A percentile compares a stretch with the other conserved stretches of the same genome.
Evolutionary conservation across 192 early-diverging fungal species (phyloP).

Genomic region (Rhizophagus prolifer): DNA sequence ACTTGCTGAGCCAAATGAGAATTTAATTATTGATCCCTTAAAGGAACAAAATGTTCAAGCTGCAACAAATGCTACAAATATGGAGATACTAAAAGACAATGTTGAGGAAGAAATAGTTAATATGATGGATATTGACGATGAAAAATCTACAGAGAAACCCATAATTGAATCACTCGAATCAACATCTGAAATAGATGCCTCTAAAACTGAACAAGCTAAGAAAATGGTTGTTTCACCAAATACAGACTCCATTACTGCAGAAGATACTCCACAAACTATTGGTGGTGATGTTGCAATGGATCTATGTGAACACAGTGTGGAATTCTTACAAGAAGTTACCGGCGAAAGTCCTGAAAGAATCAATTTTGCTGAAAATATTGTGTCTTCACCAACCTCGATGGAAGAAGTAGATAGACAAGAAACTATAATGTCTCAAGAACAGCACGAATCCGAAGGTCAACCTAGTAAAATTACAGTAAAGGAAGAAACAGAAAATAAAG

Average conservation of each 20-base stretch:
- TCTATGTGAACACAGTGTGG: background rate
- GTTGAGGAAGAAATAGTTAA: background rate
- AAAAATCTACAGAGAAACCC: background rate
- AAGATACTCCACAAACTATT: conserved; percentile 11
- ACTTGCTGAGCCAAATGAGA: background rate
- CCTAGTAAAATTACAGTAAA: background rate
- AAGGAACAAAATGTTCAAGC: background rate
- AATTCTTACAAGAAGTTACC: background rate
- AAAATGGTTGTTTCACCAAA: background rate
- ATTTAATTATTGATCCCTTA: background rate
- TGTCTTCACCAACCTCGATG: conserved; percentile 3
- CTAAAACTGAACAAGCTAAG: conserved; percentile 5
- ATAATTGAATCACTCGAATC: background rate
- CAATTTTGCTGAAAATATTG: background rate
- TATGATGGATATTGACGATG: conserved; percentile 21
- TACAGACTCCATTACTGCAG: background rate
- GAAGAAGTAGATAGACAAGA: background rate
- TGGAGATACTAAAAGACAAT: background rate
- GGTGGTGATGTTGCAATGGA: conserved; percentile 5
- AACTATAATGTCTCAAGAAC: background rate
- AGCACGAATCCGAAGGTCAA: background rate
- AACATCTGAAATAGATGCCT: background rate
- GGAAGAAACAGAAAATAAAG: background rate
- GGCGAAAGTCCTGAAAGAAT: background rate
- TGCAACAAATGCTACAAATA: background rate